phyloP scores from a whole-genome alignment of 2,329 filamentous ascomycete species.

The Colletotrichum kahawae region DNA sequence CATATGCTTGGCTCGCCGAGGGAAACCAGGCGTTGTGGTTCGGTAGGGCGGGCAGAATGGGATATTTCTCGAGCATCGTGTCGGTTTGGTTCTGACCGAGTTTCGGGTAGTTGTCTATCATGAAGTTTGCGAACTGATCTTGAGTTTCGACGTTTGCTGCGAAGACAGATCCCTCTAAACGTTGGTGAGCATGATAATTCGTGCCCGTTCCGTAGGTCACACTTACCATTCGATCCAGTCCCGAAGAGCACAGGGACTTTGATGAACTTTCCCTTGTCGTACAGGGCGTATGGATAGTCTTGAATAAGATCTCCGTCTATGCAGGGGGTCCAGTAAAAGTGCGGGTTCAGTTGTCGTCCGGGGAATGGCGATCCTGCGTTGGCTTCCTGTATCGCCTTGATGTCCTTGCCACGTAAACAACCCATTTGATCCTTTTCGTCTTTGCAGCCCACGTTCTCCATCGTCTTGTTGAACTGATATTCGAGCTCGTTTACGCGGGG shows the following conservation, averaged over 20 bases:
- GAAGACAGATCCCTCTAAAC: constrained; percentile 52
- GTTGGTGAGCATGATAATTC: background rate
- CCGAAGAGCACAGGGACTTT: constrained; percentile 52
- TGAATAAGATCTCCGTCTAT: constrained; percentile 51
- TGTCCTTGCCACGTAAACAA: constrained; percentile 46
- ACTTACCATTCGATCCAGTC: constrained; percentile 46
- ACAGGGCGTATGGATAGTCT: constrained; percentile 46
- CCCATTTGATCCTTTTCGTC: constrained; percentile 36
- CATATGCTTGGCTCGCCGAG: constrained; percentile 45
- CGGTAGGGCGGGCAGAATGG: constrained; percentile 37
- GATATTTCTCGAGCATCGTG: constrained; percentile 43
- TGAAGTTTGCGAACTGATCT: constrained; percentile 41
- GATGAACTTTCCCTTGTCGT: constrained; percentile 42
- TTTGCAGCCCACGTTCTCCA: constrained; percentile 40
- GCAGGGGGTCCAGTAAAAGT: constrained; percentile 58
- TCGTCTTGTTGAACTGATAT: constrained; percentile 49
- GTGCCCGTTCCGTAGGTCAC: no score
- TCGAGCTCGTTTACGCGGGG: constrained; percentile 48
- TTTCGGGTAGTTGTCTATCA: constrained; percentile 52
- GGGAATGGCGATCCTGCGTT: constrained; percentile 47
- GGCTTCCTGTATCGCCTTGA: constrained; percentile 40
- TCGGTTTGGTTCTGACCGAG: constrained; percentile 40
- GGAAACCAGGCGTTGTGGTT: constrained; percentile 49
- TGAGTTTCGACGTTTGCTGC: constrained; percentile 39
- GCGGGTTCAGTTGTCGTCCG: constrained; percentile 35